Percentiles rank a stretch among this genome's conserved stretches.
phyloP scores from a whole-genome alignment of 352 stramenopile species.

The Thraustochytrium sp. region DNA sequence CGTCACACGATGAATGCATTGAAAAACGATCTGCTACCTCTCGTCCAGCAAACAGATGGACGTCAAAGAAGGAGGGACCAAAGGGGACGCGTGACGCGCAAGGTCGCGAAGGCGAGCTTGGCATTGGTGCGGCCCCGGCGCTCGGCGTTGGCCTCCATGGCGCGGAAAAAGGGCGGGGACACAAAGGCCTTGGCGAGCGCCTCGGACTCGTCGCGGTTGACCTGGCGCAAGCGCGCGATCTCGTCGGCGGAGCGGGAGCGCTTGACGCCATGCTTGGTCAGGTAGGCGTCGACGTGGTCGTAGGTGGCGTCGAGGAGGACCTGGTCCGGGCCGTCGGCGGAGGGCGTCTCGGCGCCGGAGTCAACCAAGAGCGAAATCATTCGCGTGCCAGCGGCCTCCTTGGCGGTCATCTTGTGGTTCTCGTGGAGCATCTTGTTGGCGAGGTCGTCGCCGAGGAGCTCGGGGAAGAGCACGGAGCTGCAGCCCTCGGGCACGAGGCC shows the following conservation, averaged over 20 bases:
- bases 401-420: not conserved
- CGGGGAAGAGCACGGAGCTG: conserved; percentile 57
- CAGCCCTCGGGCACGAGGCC: conserved; percentile 79
- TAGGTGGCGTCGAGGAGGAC: not conserved
- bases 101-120: conserved; percentile 3
- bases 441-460: conserved; percentile 13
- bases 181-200: conserved; percentile 28
- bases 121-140: not conserved
- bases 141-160: conserved; percentile 39
- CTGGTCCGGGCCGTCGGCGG: not conserved
- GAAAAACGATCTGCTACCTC: no score
- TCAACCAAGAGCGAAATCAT: not conserved
- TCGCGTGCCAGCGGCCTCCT: not conserved
- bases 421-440: conserved; percentile 29
- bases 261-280: not conserved
- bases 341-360: not conserved
- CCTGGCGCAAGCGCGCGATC: not conserved
- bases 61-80: not conserved
- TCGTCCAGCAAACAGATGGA: not conserved
- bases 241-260: not conserved
- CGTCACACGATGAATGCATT: no score
- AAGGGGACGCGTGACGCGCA: conserved; percentile 1
- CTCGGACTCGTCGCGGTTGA: not conserved
- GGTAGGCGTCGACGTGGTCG: conserved; percentile 8
- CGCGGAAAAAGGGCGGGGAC: not conserved